Evolutionary conservation across 345 rosid species (phyloP), one percentile per base, ranked within the genome.

Genomic region (Heritiera fomes): DNA sequence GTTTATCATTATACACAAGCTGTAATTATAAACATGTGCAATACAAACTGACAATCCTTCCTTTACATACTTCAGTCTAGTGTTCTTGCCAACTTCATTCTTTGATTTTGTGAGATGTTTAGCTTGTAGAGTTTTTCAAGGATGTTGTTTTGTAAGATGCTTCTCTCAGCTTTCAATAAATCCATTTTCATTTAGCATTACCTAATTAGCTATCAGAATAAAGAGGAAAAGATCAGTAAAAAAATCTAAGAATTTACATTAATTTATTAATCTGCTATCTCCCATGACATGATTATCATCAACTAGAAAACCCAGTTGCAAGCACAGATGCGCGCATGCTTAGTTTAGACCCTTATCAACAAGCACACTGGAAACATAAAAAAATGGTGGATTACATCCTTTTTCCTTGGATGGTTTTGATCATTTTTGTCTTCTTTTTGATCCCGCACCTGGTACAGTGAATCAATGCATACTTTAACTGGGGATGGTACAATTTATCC

Each of bases 221-320:
- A 56, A 58, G 30, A n/a, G n/a, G 30, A 20, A 20, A n/a, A 1
- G 28, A n/a, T 68, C 5, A 67, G 38, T 34, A 13, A 9, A 43
- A 67, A 43, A 4, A n/a, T 41, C 13, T n/a, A 67, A 66, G 50
- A 41, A 43, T 2, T 68, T 20, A 5, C 8, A 69, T 11, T 20
- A 46, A 20, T 69, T 46, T 45, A 46, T 45, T 28, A 12, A 45
- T 46, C 73, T 23, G 40, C 6, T 9, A 5, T 43, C 13, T 9
- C 49, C 71, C 50, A n/a, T 41, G 30, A 67, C 50, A n/a, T 41
- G 30, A 67, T 67, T 40, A 65, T 67, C 52, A 67, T n/a, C 71
- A 67, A 67, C 30, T 45, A 40, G 18, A 41, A 40, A 17, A 40
- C 11, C 0, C 10, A 45, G 46, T n/a, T 12, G 72, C 53, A 45